Evolutionary conservation across 306 rosid genomes (phyloP), one percentile per base, ranked within the genome.

Genomic region (Quercus aquifolioides): DNA sequence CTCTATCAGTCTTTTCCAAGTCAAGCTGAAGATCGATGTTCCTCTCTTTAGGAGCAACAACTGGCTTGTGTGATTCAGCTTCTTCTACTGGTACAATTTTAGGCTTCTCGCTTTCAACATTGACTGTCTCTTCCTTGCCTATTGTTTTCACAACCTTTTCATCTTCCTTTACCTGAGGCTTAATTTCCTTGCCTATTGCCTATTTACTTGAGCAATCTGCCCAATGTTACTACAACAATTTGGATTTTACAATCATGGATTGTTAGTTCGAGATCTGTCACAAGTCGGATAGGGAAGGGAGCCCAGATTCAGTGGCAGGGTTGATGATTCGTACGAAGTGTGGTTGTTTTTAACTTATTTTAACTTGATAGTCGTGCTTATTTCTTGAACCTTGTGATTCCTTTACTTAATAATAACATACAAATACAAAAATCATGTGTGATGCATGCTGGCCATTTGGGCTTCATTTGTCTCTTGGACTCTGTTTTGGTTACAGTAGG

Each of bases 1-100:
- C 97, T 74, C 80, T 84, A 23, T 91, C 94, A 60, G 85, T 7
- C 85, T 89, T 93, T 81, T 90, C 99, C 89, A 93, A 85, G 46
- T 96, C 94, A 81, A 91, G 79, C 71, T 87, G 93, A 46, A 90
- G 81, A 74, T 85, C 96, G 67, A 85, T 85, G 31, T 78, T 89
- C 78, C 90, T 88, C 74, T 92, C 96, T 75, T 86, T 90, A 31
- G 70, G 84, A 69, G 28, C 70, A 77, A 9, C 71, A 62, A 67
- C 33, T 6, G 79, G 78, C 77, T 84, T 93, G 30, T 82, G 88
- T 4, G 87, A 55, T 64, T 93, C 91, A 52, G 74, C 65, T 80
- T 91, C 99, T 35, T 79, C 97, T 28, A 78, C 71, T 0, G 73
- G 71, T 6, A 54, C 56, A 5, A 75, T 73, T 79, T 84, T 91